phyloP scores from a whole-genome alignment of 2,329 filamentous ascomycete genomes.

The Fusarium guadeloupense region DNA sequence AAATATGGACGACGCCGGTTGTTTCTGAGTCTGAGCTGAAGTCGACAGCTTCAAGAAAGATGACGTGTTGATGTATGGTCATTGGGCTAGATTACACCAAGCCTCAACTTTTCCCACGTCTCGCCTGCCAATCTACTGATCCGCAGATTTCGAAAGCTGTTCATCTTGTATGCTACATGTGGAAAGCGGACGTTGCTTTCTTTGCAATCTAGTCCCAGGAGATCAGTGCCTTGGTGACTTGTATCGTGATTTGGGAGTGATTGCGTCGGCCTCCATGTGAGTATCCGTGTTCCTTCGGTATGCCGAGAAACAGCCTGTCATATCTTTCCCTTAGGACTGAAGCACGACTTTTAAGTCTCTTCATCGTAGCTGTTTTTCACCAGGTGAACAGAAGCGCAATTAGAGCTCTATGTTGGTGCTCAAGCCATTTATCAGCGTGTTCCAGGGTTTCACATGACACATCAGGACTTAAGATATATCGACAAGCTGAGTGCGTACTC shows the following conservation, averaged over 20 bases:
- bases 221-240: not conserved
- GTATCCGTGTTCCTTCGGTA: not conserved
- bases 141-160: not conserved
- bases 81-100: not conserved
- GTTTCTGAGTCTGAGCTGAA: constrained; percentile 1
- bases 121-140: not conserved
- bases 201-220: not conserved
- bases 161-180: not conserved
- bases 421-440: too few relatives aligned
- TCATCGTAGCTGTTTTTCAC: too few relatives aligned
- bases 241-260: not conserved
- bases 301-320: not conserved
- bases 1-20: constrained; percentile 8
- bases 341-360: too few relatives aligned
- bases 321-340: too few relatives aligned
- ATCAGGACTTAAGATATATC: too few relatives aligned
- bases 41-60: constrained; percentile 16
- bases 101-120: not conserved
- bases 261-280: constrained; percentile 2
- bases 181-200: not conserved
- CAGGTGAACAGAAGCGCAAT: too few relatives aligned
- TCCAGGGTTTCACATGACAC: too few relatives aligned
- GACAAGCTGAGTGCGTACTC: too few relatives aligned
- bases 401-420: too few relatives aligned
- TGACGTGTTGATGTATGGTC: not conserved